Evolutionary conservation across 164 flowering plant genomes (phyloP), one percentile per base, ranked within the genome.

Genomic region (Echeveria elegans): DNA sequence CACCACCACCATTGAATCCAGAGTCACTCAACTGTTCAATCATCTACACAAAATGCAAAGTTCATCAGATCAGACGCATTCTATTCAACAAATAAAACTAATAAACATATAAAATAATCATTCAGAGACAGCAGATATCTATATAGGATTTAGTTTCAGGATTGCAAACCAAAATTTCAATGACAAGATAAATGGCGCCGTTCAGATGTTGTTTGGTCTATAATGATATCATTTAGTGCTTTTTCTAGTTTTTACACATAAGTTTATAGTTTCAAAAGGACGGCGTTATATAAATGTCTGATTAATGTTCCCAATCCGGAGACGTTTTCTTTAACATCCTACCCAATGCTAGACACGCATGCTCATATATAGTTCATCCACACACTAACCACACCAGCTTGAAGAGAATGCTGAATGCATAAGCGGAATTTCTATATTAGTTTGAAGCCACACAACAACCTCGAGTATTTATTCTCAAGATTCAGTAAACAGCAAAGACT

Each of bases 11-110:
- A 48, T 64, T 74, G 72, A 75, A 45, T 73, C 76, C 81, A 24
- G 87, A 77, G 69, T 84, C 87, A 16, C 63, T 64, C 71, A 69
- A 68, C 72, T 81, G 82, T 65, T 77, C 79, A 70, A 72, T 80
- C 82, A 79, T 76, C 75, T 76, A 37, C 43, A 45, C 29, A 14
- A 61, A 16, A 60, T 8, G 15, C 23, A 50, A 60, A 32, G 30
- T 45, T 41, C 56, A 59, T 26, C 0, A 64, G 15, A 59, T 26
- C 0, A 64, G 15, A n/a, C 26, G n/a, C 61, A 56, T 16, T 26
- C 61, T 56, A 28, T 0, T 23, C 16, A 56, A 10, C 15, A 4
- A 53, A 53, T 1, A 53, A 24, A 9, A 24, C 18, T 23, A 6
- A 50, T 2, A 23, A 26, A 26, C 31, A 26, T 1, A 9, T 53